These are phyloP conservation scores for Themeda triandra DNA, from an alignment of 176 grass and related monocot genomes.

Conservation along the genomic window DNA sequence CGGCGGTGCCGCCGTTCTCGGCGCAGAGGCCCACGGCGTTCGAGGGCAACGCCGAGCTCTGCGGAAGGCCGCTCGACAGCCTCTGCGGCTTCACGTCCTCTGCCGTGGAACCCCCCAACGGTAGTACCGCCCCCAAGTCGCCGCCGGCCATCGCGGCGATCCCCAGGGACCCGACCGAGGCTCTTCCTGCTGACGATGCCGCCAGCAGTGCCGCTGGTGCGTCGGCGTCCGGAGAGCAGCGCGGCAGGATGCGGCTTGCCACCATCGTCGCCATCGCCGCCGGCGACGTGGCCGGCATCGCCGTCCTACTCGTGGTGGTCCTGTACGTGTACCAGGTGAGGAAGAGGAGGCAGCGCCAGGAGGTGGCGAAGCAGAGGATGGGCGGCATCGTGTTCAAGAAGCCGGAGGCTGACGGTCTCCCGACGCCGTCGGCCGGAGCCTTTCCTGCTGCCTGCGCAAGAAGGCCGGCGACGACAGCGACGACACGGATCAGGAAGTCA, in stretches of 20 bases:
- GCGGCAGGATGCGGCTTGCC: slow-evolving; percentile 27
- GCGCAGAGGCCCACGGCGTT: slow-evolving; percentile 59
- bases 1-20: slow-evolving; percentile 40
- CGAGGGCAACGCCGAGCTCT: slow-evolving; percentile 63
- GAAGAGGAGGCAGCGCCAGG: slow-evolving; percentile 49
- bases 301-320: slow-evolving; percentile 43
- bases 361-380: slow-evolving; percentile 36
- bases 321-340: slow-evolving; percentile 67
- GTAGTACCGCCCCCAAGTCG: slow-evolving; percentile 35
- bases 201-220: neutral
- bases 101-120: slow-evolving; percentile 43
- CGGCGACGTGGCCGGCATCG: slow-evolving; percentile 66
- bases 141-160: slow-evolving; percentile 90
- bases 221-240: slow-evolving; percentile 13
- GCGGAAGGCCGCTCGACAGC: slow-evolving; percentile 56
- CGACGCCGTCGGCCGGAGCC: slow-evolving; percentile 26
- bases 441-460: slow-evolving; percentile 72
- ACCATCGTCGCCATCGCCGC: slow-evolving; percentile 56
- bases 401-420: slow-evolving; percentile 29
- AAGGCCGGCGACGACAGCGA: slow-evolving; percentile 49
- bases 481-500: slow-evolving; percentile 48
- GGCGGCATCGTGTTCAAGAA: slow-evolving; percentile 39
- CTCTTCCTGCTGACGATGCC: neutral
- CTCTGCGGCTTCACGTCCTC: slow-evolving; percentile 53
- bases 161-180: slow-evolving; percentile 44